Evolutionary conservation across 495 filamentous ascomycete species (phyloP).

Genomic region (Platismatia glauca): DNA sequence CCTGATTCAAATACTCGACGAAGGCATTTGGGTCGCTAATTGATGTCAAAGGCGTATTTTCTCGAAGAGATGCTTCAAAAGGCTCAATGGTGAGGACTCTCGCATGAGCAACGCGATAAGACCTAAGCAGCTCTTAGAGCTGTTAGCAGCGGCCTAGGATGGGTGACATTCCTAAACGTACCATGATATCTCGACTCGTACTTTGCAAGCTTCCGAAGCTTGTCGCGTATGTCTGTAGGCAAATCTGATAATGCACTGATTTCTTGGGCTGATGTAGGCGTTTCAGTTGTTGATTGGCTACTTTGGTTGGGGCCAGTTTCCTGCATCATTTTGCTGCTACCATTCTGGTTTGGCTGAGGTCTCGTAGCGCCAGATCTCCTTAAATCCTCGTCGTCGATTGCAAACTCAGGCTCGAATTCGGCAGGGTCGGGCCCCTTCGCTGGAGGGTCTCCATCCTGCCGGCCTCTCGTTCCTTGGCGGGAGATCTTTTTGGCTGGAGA

Average conservation of each 20-base stretch:
- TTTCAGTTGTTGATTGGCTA: conserved; percentile 16
- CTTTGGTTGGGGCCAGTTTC: conserved; percentile 1
- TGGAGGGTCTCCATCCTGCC: conserved; percentile 41
- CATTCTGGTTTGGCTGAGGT: conserved; percentile 30
- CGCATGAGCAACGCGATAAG: conserved; percentile 83
- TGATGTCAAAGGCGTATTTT: conserved; percentile 82
- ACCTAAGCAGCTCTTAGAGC: conserved; percentile 68
- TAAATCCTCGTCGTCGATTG: conserved; percentile 59
- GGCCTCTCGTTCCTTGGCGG: conserved; percentile 36
- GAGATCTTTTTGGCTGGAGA: conserved; percentile 46
- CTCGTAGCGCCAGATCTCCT: conserved; percentile 49
- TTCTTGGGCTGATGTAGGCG: conserved; percentile 2
- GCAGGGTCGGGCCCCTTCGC: conserved; percentile 64
- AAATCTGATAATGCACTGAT: conserved; percentile 46
- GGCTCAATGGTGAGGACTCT: conserved; percentile 77
- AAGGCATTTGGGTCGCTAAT: conserved; percentile 78
- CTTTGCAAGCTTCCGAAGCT: conserved; percentile 64
- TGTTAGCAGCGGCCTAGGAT: conserved; percentile 17
- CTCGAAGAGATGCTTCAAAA: conserved; percentile 81
- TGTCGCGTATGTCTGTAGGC: conserved; percentile 58
- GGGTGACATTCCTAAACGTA: conserved; percentile 31
- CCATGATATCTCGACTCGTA: conserved; percentile 81
- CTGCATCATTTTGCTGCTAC: conserved; percentile 13
- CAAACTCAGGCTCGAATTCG: conserved; percentile 74
- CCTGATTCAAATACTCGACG: conserved; percentile 87